These are phyloP conservation scores for Globisporangium cederbergense DNA, from an alignment of 352 stramenopile genomes.

Conservation along the genomic window DNA sequence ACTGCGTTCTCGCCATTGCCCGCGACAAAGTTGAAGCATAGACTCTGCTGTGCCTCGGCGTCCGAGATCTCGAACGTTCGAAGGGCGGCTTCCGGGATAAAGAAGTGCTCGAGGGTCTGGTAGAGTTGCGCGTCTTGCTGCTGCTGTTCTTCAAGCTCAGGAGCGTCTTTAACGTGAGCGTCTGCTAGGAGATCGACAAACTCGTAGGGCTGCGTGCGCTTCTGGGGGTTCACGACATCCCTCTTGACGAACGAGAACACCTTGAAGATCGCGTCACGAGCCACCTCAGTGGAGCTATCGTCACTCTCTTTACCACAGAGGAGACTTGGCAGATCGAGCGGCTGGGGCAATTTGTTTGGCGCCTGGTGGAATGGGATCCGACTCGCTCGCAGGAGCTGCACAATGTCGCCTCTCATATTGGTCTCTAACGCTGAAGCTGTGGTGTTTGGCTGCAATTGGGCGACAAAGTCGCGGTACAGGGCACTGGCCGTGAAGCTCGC, in stretches of 20 bases:
- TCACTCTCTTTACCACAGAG: not conserved
- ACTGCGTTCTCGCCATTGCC: constrained; percentile 30
- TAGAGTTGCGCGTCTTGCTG: constrained; percentile 12
- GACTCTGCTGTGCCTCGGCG: constrained; percentile 6
- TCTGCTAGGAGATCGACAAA: constrained; percentile 6
- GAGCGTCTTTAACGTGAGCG: not conserved
- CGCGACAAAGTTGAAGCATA: constrained; percentile 60
- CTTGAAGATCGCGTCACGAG: constrained; percentile 24
- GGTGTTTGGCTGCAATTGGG: not conserved
- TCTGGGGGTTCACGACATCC: constrained; percentile 1
- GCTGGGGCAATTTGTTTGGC: constrained; percentile 20
- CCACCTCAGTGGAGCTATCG: not conserved
- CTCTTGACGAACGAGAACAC: constrained; percentile 22
- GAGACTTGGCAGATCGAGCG: constrained; percentile 15
- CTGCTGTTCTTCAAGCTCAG: not conserved
- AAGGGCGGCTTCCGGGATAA: constrained; percentile 31
- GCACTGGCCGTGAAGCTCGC: constrained; percentile 40
- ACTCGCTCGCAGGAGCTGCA: constrained; percentile 38
- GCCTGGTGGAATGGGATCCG: constrained; percentile 61
- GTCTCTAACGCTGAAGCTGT: not conserved
- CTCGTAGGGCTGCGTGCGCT: not conserved
- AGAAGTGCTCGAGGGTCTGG: constrained; percentile 39
- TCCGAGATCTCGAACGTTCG: constrained; percentile 16
- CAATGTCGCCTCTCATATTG: constrained; percentile 23
- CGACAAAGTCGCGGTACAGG: constrained; percentile 50